Evolutionary conservation across 768 basidiomycete species (phyloP).

Genomic region (Epithele typhae): DNA sequence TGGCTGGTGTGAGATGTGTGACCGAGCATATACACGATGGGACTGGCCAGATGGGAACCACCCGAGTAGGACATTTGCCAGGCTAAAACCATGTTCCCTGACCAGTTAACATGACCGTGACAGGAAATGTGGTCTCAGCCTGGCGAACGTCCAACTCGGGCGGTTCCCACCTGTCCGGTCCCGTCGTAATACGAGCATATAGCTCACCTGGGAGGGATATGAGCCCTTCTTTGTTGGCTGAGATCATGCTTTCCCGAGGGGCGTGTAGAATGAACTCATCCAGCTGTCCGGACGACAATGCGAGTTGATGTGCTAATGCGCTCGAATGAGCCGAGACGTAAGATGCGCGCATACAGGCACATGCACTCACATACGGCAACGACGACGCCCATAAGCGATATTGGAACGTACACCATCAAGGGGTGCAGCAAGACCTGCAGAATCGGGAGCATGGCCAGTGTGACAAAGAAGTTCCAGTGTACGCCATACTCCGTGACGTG

Average conservation of each 20-base stretch:
- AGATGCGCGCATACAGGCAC: no score
- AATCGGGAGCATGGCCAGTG: conserved; percentile 75
- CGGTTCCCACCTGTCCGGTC: no score
- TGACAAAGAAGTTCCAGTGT: conserved; percentile 99
- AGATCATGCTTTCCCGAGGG: conserved; percentile 59
- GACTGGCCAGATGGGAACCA: no score
- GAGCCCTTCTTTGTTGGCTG: conserved; percentile 90
- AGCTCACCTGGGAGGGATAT: conserved; percentile 65
- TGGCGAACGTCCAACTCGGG: no score
- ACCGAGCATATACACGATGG: no score
- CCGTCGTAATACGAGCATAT: no score
- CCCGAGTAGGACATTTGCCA: no score
- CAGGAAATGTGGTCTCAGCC: no score
- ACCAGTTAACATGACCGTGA: no score
- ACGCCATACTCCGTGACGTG: conserved; percentile 94
- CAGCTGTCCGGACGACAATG: conserved; percentile 52
- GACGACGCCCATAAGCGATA: conserved; percentile 57
- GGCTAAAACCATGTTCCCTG: no score
- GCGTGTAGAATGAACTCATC: conserved; percentile 62
- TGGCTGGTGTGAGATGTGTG: no score
- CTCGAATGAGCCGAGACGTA: background rate
- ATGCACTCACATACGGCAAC: conserved; percentile 50
- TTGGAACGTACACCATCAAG: conserved; percentile 49
- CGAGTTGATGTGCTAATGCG: conserved; percentile 62
- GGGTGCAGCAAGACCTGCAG: conserved; percentile 69